Evolutionary conservation across 768 basidiomycete species (phyloP), one percentile per base, ranked within the genome.

Genomic region (Podaxis rugospora): DNA sequence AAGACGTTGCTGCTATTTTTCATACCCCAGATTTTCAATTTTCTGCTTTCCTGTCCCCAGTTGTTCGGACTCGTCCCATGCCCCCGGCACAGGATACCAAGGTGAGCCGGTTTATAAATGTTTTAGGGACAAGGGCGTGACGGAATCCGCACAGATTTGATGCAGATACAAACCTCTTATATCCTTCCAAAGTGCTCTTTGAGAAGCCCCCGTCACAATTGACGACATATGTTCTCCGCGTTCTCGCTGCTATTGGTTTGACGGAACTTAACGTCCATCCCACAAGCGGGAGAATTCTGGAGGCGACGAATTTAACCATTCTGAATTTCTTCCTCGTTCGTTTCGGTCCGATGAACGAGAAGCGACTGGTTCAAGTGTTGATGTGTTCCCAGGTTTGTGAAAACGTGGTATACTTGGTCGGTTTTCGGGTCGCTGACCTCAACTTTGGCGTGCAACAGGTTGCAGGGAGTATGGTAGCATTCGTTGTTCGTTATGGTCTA

Each of bases 21-120:
- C 78, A 82, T 99, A 51, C 97, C 97, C 3, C 97, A 99, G 71
- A 90, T 97, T 64, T 95, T 98, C 85, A 99, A 99, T 72, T 99
- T 99, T 70, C 57, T 98, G 53, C 78, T 98, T 40, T 96, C 94
- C 11, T 92, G 89, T 66, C 97, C 97, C 10, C 97, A 99, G 70
- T 76, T 99, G 2, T 98, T 98, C 69, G 92, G 93, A 1, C 74
- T 99, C 16, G 92, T 99, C 13, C 89, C 91, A 0, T 98, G 95
- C 70, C 97, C 97, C 4, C 80, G 97, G 52, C 97, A 99, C 75
- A 85, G 97, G 55, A 82, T 99, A 18, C 97, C 97, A 57, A 84
- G 85, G 92, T 95, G 68, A 65, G 84, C 57, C 32, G 40, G 53
- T 42, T 44, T 25, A 16, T 55, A 61, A 40, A 57, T 27, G 11